These are phyloP conservation scores for Stromatinia cepivora DNA, from an alignment of 2,329 filamentous ascomycete species.

Conservation along the genomic window DNA sequence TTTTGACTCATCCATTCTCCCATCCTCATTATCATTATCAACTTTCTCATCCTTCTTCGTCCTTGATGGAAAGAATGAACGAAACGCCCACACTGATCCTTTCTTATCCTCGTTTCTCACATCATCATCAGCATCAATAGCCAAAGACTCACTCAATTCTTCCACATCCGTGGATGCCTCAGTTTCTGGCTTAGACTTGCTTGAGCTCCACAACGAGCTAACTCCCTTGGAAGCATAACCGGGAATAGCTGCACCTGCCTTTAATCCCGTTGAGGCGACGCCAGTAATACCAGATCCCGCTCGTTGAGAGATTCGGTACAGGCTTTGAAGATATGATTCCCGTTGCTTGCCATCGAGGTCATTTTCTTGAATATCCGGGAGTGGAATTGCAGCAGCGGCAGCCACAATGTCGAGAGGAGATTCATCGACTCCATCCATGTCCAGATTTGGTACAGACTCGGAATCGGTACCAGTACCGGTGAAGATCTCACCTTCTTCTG, in stretches of 20 bases:
- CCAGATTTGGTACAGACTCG: conserved; percentile 10
- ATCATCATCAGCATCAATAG: conserved; percentile 23
- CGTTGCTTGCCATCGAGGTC: conserved; percentile 16
- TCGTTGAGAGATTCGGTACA: conserved; percentile 18
- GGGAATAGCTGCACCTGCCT: conserved; percentile 15
- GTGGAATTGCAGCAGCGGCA: conserved; percentile 14
- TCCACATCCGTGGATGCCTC: background rate
- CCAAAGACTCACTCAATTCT: conserved; percentile 7
- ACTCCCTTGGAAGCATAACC: conserved; percentile 20
- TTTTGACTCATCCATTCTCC: conserved; percentile 12
- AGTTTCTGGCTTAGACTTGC: conserved; percentile 1
- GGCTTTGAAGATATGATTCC: conserved; percentile 24
- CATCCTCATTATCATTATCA: background rate
- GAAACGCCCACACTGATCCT: conserved; percentile 12
- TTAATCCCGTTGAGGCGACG: conserved; percentile 12
- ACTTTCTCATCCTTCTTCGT: conserved; percentile 1
- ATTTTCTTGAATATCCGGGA: conserved; percentile 22
- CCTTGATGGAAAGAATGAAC: background rate
- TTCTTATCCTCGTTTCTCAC: conserved; percentile 10
- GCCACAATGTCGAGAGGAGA: conserved; percentile 21
- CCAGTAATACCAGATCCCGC: conserved; percentile 11
- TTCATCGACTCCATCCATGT: conserved; percentile 9
- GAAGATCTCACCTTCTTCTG: background rate
- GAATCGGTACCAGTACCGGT: background rate
- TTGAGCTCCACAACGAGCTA: conserved; percentile 14